A percentile compares a stretch with the other conserved stretches of the same genome.
phyloP scores from a whole-genome alignment of 2,329 filamentous ascomycete species.

The Cryphonectria carpinicola region DNA sequence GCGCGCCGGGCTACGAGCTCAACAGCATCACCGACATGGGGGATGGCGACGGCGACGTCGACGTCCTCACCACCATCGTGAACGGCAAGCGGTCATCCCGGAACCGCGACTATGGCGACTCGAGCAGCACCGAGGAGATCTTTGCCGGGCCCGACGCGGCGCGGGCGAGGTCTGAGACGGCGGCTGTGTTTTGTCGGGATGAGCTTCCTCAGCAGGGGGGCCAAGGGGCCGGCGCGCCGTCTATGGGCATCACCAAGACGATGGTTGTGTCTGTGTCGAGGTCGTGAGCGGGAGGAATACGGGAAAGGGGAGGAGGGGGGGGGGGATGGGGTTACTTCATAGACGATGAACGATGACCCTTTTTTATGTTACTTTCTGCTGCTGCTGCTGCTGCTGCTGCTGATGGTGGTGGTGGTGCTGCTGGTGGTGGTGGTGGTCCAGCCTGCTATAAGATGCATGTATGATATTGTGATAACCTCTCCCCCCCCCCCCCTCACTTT shows the following conservation, averaged over 20 bases:
- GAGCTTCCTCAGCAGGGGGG: background rate
- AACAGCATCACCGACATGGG: background rate
- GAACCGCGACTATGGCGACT: background rate
- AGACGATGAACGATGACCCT: background rate
- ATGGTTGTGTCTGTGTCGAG: background rate
- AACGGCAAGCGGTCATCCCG: background rate
- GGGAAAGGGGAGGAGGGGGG: background rate
- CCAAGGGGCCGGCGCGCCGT: background rate
- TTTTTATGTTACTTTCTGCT: background rate
- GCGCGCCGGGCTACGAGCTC: background rate
- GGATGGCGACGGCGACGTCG: background rate
- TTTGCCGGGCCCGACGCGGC: background rate
- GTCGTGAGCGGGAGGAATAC: background rate
- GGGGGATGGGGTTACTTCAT: background rate
- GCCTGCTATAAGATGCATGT: background rate
- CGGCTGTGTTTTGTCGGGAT: background rate
- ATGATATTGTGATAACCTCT: background rate
- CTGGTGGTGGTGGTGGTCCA: too few species aligned
- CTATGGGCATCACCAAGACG: background rate
- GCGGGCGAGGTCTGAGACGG: background rate
- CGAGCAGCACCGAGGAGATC: conserved; percentile 7
- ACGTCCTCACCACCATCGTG: background rate
- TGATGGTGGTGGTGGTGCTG: too few species aligned
- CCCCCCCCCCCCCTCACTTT: too few species aligned
- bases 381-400: background rate